Evolutionary conservation across 805 yeast species (phyloP).

Genomic region (Cyberlindnera americana): DNA sequence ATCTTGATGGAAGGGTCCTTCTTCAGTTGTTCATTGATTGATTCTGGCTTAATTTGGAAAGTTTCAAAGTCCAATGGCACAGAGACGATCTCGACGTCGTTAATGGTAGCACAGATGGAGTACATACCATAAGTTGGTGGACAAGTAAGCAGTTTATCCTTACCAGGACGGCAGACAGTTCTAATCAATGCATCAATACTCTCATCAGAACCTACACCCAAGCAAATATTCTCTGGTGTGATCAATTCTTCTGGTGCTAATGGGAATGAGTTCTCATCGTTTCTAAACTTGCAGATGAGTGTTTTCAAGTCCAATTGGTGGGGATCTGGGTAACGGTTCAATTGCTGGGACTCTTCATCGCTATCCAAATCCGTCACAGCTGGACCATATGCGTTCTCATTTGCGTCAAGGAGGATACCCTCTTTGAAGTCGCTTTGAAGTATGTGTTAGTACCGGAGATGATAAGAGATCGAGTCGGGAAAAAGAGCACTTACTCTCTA

Average conservation of each 20-base stretch:
- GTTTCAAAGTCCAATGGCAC: slow-evolving; percentile 68
- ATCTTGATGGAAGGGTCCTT: slow-evolving; percentile 66
- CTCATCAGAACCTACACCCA: slow-evolving; percentile 98
- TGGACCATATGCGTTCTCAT: slow-evolving; percentile 94
- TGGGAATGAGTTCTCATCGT: slow-evolving; percentile 37
- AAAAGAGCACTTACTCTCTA: slow-evolving; percentile 52
- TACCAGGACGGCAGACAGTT: slow-evolving; percentile 77
- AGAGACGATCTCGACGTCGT: slow-evolving; percentile 74
- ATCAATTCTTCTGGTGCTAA: slow-evolving; percentile 31
- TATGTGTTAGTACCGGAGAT: not conserved
- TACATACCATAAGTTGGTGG: slow-evolving; percentile 99
- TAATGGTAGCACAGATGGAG: slow-evolving; percentile 82
- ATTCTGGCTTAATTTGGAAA: slow-evolving; percentile 60
- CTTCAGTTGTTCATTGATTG: slow-evolving; percentile 47
- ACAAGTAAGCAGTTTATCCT: slow-evolving; percentile 76
- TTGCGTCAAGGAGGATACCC: slow-evolving; percentile 90
- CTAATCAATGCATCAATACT: slow-evolving; percentile 86
- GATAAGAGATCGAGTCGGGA: not conserved
- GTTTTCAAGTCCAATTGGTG: slow-evolving; percentile 79
- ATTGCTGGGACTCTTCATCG: slow-evolving; percentile 48
- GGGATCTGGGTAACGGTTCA: slow-evolving; percentile 96
- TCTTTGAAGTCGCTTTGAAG: slow-evolving; percentile 63
- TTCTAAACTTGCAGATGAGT: slow-evolving; percentile 69
- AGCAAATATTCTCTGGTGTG: slow-evolving; percentile 67
- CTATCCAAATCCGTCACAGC: slow-evolving; percentile 46